These are phyloP conservation scores for Helotiales sp. DNA, from an alignment of 2,329 filamentous ascomycete genomes.

Conservation along the genomic window DNA sequence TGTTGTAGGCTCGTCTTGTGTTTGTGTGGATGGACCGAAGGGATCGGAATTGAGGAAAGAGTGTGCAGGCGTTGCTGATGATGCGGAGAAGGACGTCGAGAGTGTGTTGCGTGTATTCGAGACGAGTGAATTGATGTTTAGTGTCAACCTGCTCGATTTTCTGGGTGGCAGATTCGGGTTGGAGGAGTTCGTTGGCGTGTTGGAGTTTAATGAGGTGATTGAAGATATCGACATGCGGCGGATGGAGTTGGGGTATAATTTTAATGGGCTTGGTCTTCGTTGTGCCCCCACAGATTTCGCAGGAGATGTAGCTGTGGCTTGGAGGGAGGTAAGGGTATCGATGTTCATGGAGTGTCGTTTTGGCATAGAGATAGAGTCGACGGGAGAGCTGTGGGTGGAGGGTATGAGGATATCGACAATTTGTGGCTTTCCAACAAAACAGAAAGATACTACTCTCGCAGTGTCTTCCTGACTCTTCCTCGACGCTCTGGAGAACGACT, in stretches of 20 bases:
- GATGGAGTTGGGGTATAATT: constrained; percentile 16
- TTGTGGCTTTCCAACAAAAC: constrained; percentile 59
- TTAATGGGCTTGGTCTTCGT: constrained; percentile 25
- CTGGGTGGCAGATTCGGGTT: constrained; percentile 10
- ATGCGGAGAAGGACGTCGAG: neutral
- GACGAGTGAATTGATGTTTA: constrained; percentile 17
- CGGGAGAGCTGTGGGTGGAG: constrained; percentile 8
- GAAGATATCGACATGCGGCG: constrained; percentile 24
- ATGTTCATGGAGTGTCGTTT: constrained; percentile 12
- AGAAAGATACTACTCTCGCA: constrained; percentile 58
- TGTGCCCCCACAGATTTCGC: constrained; percentile 10
- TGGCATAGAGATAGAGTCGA: neutral
- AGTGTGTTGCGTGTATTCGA: constrained; percentile 17
- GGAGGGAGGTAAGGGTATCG: constrained; percentile 8
- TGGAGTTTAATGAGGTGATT: constrained; percentile 1
- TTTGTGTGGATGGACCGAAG: constrained; percentile 16
- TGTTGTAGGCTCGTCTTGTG: constrained; percentile 10
- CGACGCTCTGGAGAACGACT: constrained; percentile 23
- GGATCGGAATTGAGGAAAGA: constrained; percentile 32
- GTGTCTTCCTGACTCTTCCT: constrained; percentile 49
- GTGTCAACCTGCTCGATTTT: constrained; percentile 22
- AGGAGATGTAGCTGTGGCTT: constrained; percentile 4
- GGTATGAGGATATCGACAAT: constrained; percentile 25
- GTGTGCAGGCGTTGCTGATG: constrained; percentile 9
- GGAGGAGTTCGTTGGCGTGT: constrained; percentile 7